Base-by-base conservation (phyloP, 306 rosid species). In the Medicago lupulina region DNA sequence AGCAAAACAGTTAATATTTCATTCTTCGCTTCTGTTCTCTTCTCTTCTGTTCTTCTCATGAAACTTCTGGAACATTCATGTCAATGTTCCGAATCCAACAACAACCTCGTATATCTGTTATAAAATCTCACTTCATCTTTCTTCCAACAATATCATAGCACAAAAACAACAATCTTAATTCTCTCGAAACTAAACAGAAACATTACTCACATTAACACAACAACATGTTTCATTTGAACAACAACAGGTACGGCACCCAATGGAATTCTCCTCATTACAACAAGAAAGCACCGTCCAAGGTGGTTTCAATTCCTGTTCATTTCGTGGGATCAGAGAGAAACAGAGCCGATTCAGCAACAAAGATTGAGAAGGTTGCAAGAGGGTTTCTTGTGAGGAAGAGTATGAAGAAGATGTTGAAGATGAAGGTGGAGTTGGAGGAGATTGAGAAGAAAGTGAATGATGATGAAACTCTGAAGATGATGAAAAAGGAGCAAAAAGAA, bases 321-420 rank as follows among this genome's bases (percentile, higher is more conserved):
- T 86, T 80, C 7, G 90, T 84, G 8, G 77, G 81, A 0, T 79
- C 82, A 28, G 85, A 81, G 28, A 74, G 60, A 7, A 67, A 7
- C 18, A 75, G 84, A 40, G 21, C 46, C 3, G 84, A 69, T 1
- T 81, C 83, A 3, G 96, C 89, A 0, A 21, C 59, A 16, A 87
- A 79, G 84, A 89, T 93, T 34, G 94, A 93, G 86, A 91, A 73
- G 85, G 81, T 64, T 21, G 67, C 80, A 62, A 79, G 94, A 75
- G 96, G 94, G 3, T 89, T 71, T 39, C 11, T 85, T 55, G 93
- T 86, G 85, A 87, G 96, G 79, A 87, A 80, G 50, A 86, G 55
- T 59, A 7, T 93, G 88, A 88, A 70, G 81, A 88, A 76, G 81
- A 87, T 93, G 34, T 73, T 73, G 2, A 82, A 77, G 1, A 23